Percentiles rank a stretch among this genome's conserved stretches.
Evolutionary conservation across 495 filamentous ascomycete species (phyloP).

Genomic region (Diplogelasinospora grovesii): DNA sequence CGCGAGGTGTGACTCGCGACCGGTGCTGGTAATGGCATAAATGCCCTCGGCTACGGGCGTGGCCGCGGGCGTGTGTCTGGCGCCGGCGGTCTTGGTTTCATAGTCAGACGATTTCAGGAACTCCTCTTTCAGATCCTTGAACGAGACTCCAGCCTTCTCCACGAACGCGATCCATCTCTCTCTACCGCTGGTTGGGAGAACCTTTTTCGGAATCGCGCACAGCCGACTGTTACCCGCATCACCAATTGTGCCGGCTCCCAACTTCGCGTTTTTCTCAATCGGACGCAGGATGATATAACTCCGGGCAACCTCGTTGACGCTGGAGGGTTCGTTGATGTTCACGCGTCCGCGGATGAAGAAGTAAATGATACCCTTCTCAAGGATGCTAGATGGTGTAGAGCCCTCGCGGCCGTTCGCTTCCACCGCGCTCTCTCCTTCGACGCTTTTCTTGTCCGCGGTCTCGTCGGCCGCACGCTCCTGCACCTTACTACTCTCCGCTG

Average conservation of each 20-base stretch:
- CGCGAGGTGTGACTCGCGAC: conserved; percentile 64
- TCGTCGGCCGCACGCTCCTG: no score
- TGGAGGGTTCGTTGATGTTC: conserved; percentile 62
- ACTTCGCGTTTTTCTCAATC: conserved; percentile 58
- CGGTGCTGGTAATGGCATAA: conserved; percentile 73
- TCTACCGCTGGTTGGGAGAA: conserved; percentile 60
- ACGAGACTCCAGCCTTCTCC: conserved; percentile 62
- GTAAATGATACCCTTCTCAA: conserved; percentile 92
- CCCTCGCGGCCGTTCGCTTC: conserved; percentile 13
- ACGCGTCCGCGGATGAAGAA: conserved; percentile 85
- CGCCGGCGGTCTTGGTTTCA: conserved; percentile 68
- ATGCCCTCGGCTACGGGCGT: conserved; percentile 77
- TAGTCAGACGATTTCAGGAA: conserved; percentile 65
- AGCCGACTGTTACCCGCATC: conserved; percentile 64
- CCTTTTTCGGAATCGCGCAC: conserved; percentile 80
- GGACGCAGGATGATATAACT: conserved; percentile 81
- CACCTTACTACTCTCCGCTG: no score
- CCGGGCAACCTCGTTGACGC: conserved; percentile 65
- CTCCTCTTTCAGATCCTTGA: conserved; percentile 65
- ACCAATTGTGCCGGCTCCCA: conserved; percentile 55
- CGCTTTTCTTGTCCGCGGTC: not conserved
- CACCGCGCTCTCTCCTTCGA: conserved; percentile 10
- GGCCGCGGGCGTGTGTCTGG: conserved; percentile 63
- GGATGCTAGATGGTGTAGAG: conserved; percentile 58
- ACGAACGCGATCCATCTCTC: conserved; percentile 82